Base-by-base conservation (phyloP, 495 filamentous ascomycete species). In the Aspergillus nanangensis region DNA sequence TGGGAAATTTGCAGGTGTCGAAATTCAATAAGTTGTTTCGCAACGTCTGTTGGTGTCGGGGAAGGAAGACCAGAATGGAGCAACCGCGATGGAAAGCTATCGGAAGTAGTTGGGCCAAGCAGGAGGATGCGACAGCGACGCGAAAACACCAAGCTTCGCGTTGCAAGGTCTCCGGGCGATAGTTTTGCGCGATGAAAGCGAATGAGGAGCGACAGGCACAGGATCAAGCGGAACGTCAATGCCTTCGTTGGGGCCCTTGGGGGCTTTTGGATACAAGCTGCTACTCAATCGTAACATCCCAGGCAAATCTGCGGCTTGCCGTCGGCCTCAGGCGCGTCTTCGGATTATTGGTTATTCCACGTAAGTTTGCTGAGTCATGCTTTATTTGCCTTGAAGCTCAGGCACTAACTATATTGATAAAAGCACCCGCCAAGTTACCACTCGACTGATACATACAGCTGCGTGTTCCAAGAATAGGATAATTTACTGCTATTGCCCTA, bases 251-350 rank as follows among this genome's bases (percentile, higher is more conserved):
- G 22, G 45, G 51, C 43, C 51, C 44, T 48, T 14, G 40, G 41
- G 36, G 44, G 38, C 40, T 17, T 10, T 33, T 48, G 40, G 47
- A 47, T 37, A 37, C 51, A 51, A 52, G 46, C 50, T 57, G 54
- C 44, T 51, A 45, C 57, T 55, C 47, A 46, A 50, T 53, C 47
- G 40, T 48, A 36, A 17, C 50, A 35, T 47, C 50, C 42, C 46
- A 53, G 44, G 47, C 52, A 60, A 56, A 54, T 55, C 53, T 66
- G 57, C 78, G 45, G 47, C 55, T n/a, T 45, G 17, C 46, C 41
- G 15, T 29, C 20, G 48, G 55, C 55, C 55, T 58, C 41, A 58
- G 55, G 55, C 51, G 51, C 45, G 48, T 49, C 5, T 11, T n/a
- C 49, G 51, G 56, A 58, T 46, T 52, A 52, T 50, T 24, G 8